A percentile compares a stretch with the other conserved stretches of the same genome.
Conservation (phyloP, 1,139 yeast genomes). For the Kodamaea arcana region DNA sequence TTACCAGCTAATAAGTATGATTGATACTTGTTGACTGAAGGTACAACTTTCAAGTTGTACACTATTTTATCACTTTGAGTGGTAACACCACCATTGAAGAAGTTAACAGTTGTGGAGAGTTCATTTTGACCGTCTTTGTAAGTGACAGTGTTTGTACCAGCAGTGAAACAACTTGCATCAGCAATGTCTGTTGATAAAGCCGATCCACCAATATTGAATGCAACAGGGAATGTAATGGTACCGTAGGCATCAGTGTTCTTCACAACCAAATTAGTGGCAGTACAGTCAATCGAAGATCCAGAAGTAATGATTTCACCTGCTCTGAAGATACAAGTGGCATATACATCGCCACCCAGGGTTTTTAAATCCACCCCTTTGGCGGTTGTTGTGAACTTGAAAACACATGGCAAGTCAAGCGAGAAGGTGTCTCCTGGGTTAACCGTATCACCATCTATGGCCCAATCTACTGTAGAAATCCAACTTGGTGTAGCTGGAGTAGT, state of each 20-base stretch:
- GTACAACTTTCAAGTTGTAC: slow-evolving; percentile 7
- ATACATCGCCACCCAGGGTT: slow-evolving; percentile 13
- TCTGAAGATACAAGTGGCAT: slow-evolving; percentile 24
- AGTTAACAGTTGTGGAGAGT: slow-evolving; percentile 16
- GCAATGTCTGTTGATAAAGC: slow-evolving; percentile 17
- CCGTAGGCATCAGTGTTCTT: slow-evolving; percentile 18
- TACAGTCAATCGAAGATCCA: slow-evolving; percentile 24
- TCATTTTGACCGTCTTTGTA: slow-evolving; percentile 25
- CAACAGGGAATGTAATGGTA: slow-evolving; percentile 21
- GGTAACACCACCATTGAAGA: slow-evolving; percentile 8
- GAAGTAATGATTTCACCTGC: slow-evolving; percentile 22
- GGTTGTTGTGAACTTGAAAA: slow-evolving; percentile 21
- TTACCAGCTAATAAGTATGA: slow-evolving; percentile 16
- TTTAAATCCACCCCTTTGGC: slow-evolving; percentile 13
- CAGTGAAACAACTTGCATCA: slow-evolving; percentile 17
- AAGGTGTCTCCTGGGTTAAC: slow-evolving; percentile 25
- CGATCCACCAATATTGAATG: slow-evolving; percentile 26
- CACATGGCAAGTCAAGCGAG: slow-evolving; percentile 25
- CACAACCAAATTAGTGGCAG: slow-evolving; percentile 13
- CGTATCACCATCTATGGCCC: slow-evolving; percentile 8
- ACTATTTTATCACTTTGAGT: neutral
- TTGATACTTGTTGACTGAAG: slow-evolving; percentile 16
- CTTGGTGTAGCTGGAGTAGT: slow-evolving; percentile 6
- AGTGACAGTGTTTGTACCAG: slow-evolving; percentile 24
- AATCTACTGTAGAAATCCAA: slow-evolving; percentile 8